Evolutionary conservation across 192 early-diverging fungal species (phyloP), one percentile per base, ranked within the genome.

Genomic region (Gigaspora rosea): DNA sequence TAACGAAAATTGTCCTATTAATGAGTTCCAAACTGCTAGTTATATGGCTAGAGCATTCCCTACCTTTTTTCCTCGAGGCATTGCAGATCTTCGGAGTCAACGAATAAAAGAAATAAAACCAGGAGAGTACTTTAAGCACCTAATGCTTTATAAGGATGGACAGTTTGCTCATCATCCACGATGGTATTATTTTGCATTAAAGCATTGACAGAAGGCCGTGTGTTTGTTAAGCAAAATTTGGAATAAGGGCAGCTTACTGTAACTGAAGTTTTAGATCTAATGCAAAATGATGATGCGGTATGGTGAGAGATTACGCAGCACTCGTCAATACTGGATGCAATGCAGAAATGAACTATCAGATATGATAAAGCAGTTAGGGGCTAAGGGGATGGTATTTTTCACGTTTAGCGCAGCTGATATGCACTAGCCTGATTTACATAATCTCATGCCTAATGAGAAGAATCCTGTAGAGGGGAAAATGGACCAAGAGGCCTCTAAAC

Each of bases 111-210:
- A 64, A 35, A 9, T 64, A 64, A 64, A 64, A 10, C 62, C 27
- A 27, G 62, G 2, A 64, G 62, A 64, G 13, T 64, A 64, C 16
- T 64, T 64, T 10, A 64, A 64, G 9, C 62, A 64, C 16, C 62
- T 64, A 3, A 1, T 64, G 12, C 11, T 27, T 13, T 64, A 64
- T 27, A 64, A 64, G 9, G 27, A 64, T 64, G 16, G 62, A 4
- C 12, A 36, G 9, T 64, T 64, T 64, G 62, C 27, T 35, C 62
- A 64, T 35, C 62, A 64, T 36, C 5, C 27, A 27, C 13, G 62
- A 35, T 64, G 62, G 16, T 13, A 22, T 64, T 64, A 64, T 36
- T 64, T 64, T 64, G 62, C 62, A 64, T 64, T 64, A 36, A 64
- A 64, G 62, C 62, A 64, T 64, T 64, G 9, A 4, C 12, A 64